These are phyloP conservation scores for Priceomyces haplophilus DNA, from an alignment of 805 yeast species.

Conservation along the genomic window DNA sequence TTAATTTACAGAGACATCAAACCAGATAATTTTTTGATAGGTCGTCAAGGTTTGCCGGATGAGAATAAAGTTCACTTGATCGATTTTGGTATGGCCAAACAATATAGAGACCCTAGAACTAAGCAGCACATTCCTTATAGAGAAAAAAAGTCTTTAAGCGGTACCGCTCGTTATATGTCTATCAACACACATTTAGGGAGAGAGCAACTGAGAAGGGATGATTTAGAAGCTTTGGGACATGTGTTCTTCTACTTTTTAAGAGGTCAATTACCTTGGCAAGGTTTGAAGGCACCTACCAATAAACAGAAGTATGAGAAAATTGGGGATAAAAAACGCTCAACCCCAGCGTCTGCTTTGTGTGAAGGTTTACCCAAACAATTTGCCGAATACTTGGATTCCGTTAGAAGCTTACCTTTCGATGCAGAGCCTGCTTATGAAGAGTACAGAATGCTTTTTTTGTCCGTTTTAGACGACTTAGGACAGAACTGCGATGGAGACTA, in stretches of 20 bases:
- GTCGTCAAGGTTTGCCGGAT: slow-evolving; percentile 56
- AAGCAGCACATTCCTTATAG: slow-evolving; percentile 80
- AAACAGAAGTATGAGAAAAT: slow-evolving; percentile 80
- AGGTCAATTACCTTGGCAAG: slow-evolving; percentile 87
- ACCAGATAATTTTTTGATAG: slow-evolving; percentile 79
- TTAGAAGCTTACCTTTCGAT: slow-evolving; percentile 67
- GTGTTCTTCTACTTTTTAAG: slow-evolving; percentile 75
- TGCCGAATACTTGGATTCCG: slow-evolving; percentile 69
- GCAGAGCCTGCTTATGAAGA: slow-evolving; percentile 78
- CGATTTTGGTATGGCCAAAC: slow-evolving; percentile 87
- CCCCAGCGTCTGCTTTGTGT: slow-evolving; percentile 60
- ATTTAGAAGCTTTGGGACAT: slow-evolving; percentile 77
- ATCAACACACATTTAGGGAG: slow-evolving; percentile 84
- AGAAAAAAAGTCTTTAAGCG: slow-evolving; percentile 75
- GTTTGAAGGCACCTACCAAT: slow-evolving; percentile 84
- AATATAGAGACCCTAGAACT: slow-evolving; percentile 75
- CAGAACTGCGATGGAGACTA: slow-evolving; percentile 64
- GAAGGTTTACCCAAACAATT: slow-evolving; percentile 68
- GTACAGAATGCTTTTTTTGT: slow-evolving; percentile 57
- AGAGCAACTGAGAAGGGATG: slow-evolving; percentile 82
- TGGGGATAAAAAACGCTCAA: slow-evolving; percentile 74
- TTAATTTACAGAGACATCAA: slow-evolving; percentile 78
- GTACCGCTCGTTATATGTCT: slow-evolving; percentile 86
- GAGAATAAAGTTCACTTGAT: slow-evolving; percentile 70
- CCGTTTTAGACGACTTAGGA: slow-evolving; percentile 55